A percentile compares a stretch with the other conserved stretches of the same genome.
These are phyloP conservation scores for Ogataea wickerhamii DNA, from an alignment of 805 yeast genomes.

Conservation along the genomic window DNA sequence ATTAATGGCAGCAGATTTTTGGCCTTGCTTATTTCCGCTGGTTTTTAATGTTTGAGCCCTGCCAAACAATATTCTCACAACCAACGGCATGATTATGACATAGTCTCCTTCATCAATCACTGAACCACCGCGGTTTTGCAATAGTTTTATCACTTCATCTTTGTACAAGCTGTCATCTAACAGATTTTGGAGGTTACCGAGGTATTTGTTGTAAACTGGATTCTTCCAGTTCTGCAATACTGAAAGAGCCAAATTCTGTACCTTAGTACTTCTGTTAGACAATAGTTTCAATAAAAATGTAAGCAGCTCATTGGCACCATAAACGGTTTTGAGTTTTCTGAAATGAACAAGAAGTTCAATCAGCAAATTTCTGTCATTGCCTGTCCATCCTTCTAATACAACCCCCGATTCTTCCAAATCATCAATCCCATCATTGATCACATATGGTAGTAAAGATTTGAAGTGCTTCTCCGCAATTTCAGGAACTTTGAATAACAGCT, in stretches of 20 bases:
- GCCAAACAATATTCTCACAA: conserved; percentile 79
- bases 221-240: conserved; percentile 64
- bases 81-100: conserved; percentile 59
- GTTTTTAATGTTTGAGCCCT: conserved; percentile 68
- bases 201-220: conserved; percentile 58
- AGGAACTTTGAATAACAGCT: conserved; percentile 57
- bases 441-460: conserved; percentile 51
- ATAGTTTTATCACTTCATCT: conserved; percentile 73
- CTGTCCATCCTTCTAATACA: conserved; percentile 25
- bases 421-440: conserved; percentile 39
- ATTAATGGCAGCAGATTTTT: conserved; percentile 67
- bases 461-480: conserved; percentile 65
- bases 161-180: conserved; percentile 80
- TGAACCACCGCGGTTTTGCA: conserved; percentile 48
- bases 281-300: conserved; percentile 52
- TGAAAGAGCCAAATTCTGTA: conserved; percentile 71
- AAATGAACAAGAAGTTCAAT: conserved; percentile 63
- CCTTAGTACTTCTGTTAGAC: conserved; percentile 54
- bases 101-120: conserved; percentile 61
- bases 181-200: conserved; percentile 67
- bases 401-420: conserved; percentile 27
- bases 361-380: conserved; percentile 51
- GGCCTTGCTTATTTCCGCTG: conserved; percentile 68
- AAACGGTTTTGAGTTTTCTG: conserved; percentile 55
- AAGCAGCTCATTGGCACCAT: conserved; percentile 51